Base-by-base conservation (phyloP, 2,329 filamentous ascomycete species). In the Zymoseptoria crescenta region DNA sequence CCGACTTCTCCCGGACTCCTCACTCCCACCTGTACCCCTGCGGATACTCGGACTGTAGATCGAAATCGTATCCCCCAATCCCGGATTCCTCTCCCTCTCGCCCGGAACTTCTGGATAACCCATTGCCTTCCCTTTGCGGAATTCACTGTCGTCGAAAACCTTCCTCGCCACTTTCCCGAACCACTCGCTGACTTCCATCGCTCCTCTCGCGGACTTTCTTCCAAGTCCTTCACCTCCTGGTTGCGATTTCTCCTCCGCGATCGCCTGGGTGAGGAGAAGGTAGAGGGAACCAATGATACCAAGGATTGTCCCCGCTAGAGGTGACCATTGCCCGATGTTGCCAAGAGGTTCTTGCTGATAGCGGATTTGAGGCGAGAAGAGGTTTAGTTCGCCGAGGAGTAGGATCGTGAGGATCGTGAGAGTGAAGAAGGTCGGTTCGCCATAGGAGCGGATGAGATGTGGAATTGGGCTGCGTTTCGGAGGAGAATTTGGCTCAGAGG, bases 381-480 rank as follows among this genome's bases (percentile, higher is more conserved):
- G 84, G 64, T 88, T 88, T 30, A 76, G 75, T 70, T 88, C 86
- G 0, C 86, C 86, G 0, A 84, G 70, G 3, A 85, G 74, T 3
- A 88, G 73, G 4, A 87, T 82, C 1, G 81, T 79, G 0, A 87
- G 59, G 0, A 86, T 81, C 1, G 82, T 82, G 5, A 77, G 81
- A 1, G 77, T 79, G 57, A 87, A 86, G 0, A 88, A 64, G 0
- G 83, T 83, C 3, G 85, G 75, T 57, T 85, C 82, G 1, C 85
- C 70, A n/a, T 74, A 64, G 21, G 56, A 58, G 24, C 56, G 58
- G 35, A 45, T 45, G 35, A 45, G 35, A 16, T 45, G 35, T 16
- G 35, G 35, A 16, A 45, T 45, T 45, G 35, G 35, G n/a, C 35
- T 45, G 35, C 35, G 35, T 45, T 45, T 45, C 13, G 35, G 35